A percentile compares a stretch with the other conserved stretches of the same genome.
Conservation (phyloP, 2,329 filamentous ascomycete genomes). For the Mollisiaceae sp. region DNA sequence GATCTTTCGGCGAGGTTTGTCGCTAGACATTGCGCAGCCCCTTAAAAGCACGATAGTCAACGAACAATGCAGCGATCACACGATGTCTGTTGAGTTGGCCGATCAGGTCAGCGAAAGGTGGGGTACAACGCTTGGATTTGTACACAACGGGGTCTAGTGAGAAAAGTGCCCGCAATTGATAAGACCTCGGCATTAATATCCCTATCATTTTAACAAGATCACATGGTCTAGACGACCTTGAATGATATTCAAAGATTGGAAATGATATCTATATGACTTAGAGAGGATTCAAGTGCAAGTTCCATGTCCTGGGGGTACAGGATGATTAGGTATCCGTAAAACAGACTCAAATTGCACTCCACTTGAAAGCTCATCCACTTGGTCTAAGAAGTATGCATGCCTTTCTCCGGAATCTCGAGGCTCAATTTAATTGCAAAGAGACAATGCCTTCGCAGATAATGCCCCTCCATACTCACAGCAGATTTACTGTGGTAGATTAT, state of each 20-base stretch:
- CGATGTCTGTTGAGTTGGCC: conserved; percentile 16
- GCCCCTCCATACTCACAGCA: too few species aligned
- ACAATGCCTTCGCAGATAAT: too few species aligned
- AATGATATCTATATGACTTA: too few species aligned
- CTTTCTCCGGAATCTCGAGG: too few species aligned
- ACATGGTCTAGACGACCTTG: not conserved
- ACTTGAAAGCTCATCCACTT: too few species aligned
- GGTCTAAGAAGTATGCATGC: too few species aligned
- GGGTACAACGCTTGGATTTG: not conserved
- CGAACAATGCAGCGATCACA: not conserved
- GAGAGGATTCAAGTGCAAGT: too few species aligned
- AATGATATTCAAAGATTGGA: not conserved
- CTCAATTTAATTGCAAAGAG: too few species aligned
- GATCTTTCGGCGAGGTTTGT: conserved; percentile 44
- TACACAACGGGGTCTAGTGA: not conserved
- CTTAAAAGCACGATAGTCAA: not conserved
- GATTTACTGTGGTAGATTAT: too few species aligned
- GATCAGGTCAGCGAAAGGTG: conserved; percentile 10
- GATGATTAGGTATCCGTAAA: too few species aligned
- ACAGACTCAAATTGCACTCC: too few species aligned
- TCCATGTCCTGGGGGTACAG: too few species aligned
- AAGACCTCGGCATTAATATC: not conserved
- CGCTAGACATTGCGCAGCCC: conserved; percentile 15
- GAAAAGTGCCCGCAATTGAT: conserved; percentile 5
- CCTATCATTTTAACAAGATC: not conserved